Conservation (phyloP, 306 rosid genomes). For the Quercus engelmannii region DNA sequence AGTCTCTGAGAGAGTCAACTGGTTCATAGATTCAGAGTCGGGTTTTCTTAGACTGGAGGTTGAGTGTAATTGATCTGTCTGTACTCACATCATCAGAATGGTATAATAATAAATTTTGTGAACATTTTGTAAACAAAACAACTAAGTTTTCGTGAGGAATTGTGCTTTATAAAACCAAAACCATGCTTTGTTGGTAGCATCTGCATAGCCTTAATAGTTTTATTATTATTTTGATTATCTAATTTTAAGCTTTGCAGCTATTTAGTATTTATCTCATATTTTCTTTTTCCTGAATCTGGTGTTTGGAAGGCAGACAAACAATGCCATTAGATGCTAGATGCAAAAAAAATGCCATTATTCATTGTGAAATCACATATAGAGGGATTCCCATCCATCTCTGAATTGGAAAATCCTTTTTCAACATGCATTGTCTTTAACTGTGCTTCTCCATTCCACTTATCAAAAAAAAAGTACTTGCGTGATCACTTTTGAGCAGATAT, state of each 20-base stretch:
- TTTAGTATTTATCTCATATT: neutral
- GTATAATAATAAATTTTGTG: no score
- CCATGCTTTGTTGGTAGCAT: neutral
- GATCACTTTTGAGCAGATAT: neutral
- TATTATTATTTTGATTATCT: neutral
- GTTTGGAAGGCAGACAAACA: neutral
- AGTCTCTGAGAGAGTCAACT: no score
- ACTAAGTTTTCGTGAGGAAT: no score
- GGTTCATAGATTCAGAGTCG: no score
- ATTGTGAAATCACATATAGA: neutral
- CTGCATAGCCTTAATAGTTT: neutral
- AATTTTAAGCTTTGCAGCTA: neutral
- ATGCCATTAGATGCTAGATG: neutral
- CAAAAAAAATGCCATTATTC: neutral
- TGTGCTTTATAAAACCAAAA: no score
- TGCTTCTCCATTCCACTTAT: neutral
- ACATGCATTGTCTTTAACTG: neutral
- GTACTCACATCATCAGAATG: no score
- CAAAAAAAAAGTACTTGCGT: neutral
- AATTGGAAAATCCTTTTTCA: neutral
- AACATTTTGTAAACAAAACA: no score
- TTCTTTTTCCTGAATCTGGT: neutral
- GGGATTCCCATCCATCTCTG: neutral
- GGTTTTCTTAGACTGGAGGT: no score
- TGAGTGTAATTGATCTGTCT: no score